phyloP scores from a whole-genome alignment of 2,329 filamentous ascomycete genomes.

The Salinomyces thailandicus region DNA sequence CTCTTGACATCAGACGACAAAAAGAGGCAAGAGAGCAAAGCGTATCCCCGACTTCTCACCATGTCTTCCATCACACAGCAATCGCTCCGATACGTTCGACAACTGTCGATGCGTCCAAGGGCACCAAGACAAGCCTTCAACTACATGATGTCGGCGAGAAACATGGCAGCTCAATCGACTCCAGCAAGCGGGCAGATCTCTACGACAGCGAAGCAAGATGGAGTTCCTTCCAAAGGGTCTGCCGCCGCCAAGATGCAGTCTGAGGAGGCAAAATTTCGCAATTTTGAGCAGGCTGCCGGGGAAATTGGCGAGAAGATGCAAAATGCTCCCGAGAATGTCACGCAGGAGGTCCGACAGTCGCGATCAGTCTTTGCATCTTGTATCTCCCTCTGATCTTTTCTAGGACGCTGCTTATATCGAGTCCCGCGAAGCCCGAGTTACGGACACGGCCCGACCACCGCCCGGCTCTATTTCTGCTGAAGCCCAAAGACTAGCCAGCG shows the following conservation, averaged over 20 bases:
- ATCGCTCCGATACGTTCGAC: neutral
- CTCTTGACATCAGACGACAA: too few relatives aligned
- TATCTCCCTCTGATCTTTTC: neutral
- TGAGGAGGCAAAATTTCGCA: slow-evolving; percentile 19
- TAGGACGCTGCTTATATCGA: slow-evolving; percentile 32
- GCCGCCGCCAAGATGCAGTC: slow-evolving; percentile 26
- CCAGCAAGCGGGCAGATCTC: slow-evolving; percentile 20
- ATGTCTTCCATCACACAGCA: neutral
- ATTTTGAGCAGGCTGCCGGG: slow-evolving; percentile 22
- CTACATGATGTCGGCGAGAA: slow-evolving; percentile 6
- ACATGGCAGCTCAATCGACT: slow-evolving; percentile 10
- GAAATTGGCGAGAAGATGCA: slow-evolving; percentile 22
- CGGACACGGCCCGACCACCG: slow-evolving; percentile 18
- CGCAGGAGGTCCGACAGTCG: slow-evolving; percentile 24
- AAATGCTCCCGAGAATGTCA: slow-evolving; percentile 23
- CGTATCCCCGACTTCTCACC: neutral
- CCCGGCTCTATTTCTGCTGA: slow-evolving; percentile 27
- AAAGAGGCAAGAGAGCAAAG: too few relatives aligned
- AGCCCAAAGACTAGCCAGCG: slow-evolving; percentile 31
- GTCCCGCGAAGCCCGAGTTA: slow-evolving; percentile 30
- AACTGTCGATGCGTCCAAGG: neutral
- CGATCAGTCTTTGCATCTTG: neutral
- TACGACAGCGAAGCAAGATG: slow-evolving; percentile 24
- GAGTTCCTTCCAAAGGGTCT: slow-evolving; percentile 24
- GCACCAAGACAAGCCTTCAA: neutral